Evolutionary conservation across 1,284 basidiomycete species (phyloP).

Genomic region (Rhodotorula sp.): DNA sequence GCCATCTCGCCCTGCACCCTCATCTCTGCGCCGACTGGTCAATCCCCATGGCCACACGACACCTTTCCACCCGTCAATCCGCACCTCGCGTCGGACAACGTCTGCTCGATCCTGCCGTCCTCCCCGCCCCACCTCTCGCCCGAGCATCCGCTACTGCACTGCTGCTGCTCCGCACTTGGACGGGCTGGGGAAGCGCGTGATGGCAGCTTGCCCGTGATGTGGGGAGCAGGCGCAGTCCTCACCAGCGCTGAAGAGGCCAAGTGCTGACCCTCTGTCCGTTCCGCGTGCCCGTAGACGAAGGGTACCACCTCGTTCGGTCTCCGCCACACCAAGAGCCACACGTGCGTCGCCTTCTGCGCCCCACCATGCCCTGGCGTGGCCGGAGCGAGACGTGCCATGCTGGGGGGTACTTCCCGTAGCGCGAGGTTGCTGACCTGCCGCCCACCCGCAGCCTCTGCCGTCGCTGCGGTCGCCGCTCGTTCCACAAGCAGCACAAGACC

Average conservation of each 20-base stretch:
- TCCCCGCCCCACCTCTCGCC: no score
- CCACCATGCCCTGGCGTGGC: neutral
- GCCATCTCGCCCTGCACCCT: neutral
- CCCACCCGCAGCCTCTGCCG: constrained; percentile 63
- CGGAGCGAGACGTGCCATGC: neutral
- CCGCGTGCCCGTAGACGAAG: constrained; percentile 31
- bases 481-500: constrained; percentile 97
- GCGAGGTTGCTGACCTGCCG: neutral
- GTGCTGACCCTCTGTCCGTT: constrained; percentile 1
- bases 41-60: neutral
- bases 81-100: no score
- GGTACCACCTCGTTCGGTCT: constrained; percentile 64
- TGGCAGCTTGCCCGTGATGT: neutral
- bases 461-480: constrained; percentile 86
- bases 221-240: neutral
- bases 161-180: neutral
- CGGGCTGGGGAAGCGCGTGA: neutral
- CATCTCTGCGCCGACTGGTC: rapidly evolving
- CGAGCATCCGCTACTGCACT: neutral
- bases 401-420: neutral
- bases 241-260: neutral
- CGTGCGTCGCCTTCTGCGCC: constrained; percentile 50
- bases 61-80: no score
- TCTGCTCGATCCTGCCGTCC: no score
- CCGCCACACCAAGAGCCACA: constrained; percentile 98